Evolutionary conservation across 768 basidiomycete species (phyloP).

Genomic region (Sporobolomyces phaffii): DNA sequence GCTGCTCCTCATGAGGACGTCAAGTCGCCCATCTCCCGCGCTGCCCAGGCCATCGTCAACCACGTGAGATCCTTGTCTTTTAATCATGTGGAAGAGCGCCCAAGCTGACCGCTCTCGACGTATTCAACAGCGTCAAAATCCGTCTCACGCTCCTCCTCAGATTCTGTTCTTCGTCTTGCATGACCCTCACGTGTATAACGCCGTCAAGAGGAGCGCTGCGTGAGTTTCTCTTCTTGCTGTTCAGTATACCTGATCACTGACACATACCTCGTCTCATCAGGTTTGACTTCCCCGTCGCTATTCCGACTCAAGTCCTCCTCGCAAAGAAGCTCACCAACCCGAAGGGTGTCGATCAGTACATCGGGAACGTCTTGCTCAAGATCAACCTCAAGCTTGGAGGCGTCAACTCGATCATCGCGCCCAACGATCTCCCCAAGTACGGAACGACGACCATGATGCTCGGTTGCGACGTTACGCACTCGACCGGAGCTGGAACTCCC

Average conservation of each 20-base stretch:
- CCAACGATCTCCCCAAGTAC: conserved; percentile 8
- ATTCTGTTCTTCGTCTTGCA: conserved; percentile 23
- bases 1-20: neutral
- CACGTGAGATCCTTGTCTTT: neutral
- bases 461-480: conserved; percentile 35
- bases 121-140: conserved; percentile 7
- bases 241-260: neutral
- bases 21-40: neutral
- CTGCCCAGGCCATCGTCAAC: conserved; percentile 1
- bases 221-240: neutral
- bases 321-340: conserved; percentile 18
- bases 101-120: neutral
- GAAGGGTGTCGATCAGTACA: conserved; percentile 34
- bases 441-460: conserved; percentile 19
- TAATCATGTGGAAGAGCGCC: neutral
- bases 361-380: conserved; percentile 21
- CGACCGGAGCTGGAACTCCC: conserved; percentile 16
- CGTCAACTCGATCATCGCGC: conserved; percentile 20
- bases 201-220: conserved; percentile 19
- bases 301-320: conserved; percentile 20
- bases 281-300: conserved; percentile 21
- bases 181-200: conserved; percentile 28
- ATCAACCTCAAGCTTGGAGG: conserved; percentile 32
- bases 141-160: conserved; percentile 8
- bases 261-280: neutral